Base-by-base conservation (phyloP, 805 yeast species). In the Barnettozyma siamensis region DNA sequence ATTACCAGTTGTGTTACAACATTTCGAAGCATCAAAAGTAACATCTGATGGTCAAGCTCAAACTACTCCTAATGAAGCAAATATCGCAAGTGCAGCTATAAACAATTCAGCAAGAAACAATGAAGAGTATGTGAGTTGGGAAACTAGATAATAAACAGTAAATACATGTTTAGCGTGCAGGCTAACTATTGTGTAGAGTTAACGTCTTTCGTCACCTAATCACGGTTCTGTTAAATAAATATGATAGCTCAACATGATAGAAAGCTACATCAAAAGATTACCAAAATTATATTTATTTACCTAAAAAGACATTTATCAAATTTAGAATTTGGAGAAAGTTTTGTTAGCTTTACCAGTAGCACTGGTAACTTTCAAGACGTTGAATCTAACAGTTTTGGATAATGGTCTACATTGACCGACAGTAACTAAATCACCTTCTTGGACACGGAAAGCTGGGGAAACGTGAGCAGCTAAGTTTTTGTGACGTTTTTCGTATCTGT, bases 401-500 rank as follows among this genome's bases (percentile, higher is more conserved):
- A 93, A 76, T 67, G 99, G 99, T 83, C 99, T 91, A 85, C 99
- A 93, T 80, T 93, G 99, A 72, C 99, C 99, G 73, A 93, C 97
- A 64, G 96, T 89, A 66, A 93, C 99, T 59, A 84, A 78, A 70
- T 93, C 99, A 82, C 99, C 99, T 72, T 89, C 98, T 72, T 76
- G 76, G 64, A 91, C 96, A 79, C 99, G 94, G 98, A 93, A 93
- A 75, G 98, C 98, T 77, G 99, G 99, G 59, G 98, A 91, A 66
- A 93, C 87, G 80, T 93, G 99, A 65, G 96, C 99, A 72, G 99
- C 94, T 55, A 93, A 81, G 84, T 93, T 93, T 93, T 93, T 93
- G 87, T 93, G 99, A 81, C 99, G 88, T 87, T 93, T 93, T 81
- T 93, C 99, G 87, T 88, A 93, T 86, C 99, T 89, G 95, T 91